These are phyloP conservation scores for Cordyceps fumosorosea DNA, from an alignment of 2,329 filamentous ascomycete species.

Conservation along the genomic window DNA sequence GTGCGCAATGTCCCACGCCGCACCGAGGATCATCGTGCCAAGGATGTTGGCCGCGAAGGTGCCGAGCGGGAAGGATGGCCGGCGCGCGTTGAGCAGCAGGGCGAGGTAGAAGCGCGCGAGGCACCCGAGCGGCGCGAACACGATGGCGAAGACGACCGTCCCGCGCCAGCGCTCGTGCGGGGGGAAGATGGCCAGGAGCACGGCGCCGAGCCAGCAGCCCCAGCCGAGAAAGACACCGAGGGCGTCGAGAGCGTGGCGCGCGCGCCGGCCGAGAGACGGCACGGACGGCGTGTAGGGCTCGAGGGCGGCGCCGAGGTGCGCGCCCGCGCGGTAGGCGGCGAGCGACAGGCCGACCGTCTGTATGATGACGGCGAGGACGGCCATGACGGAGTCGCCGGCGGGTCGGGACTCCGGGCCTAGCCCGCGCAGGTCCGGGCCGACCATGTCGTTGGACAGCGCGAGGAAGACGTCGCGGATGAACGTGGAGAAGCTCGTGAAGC, in stretches of 20 bases:
- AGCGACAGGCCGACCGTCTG: constrained; percentile 65
- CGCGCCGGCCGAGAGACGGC: constrained; percentile 41
- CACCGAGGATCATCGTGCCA: constrained; percentile 67
- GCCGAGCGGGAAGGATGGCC: constrained; percentile 69
- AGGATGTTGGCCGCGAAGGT: constrained; percentile 78
- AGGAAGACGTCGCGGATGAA: constrained; percentile 79
- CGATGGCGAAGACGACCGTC: constrained; percentile 64
- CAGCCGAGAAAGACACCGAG: constrained; percentile 57
- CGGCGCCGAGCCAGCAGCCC: constrained; percentile 71
- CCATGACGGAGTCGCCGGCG: constrained; percentile 75
- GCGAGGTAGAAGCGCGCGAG: constrained; percentile 68
- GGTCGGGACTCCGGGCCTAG: constrained; percentile 36
- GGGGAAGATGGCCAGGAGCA: constrained; percentile 65
- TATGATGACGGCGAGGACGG: constrained; percentile 68
- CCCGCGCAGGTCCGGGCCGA: constrained; percentile 28
- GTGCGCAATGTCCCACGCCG: constrained; percentile 75
- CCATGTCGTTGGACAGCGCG: constrained; percentile 67
- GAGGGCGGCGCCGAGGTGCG: constrained; percentile 63
- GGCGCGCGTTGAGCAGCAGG: constrained; percentile 59
- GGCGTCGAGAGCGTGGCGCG: constrained; percentile 57
- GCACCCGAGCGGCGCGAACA: constrained; percentile 78
- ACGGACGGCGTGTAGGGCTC: constrained; percentile 54
- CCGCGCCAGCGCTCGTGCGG: constrained; percentile 72
- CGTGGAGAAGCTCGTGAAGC: constrained; percentile 82
- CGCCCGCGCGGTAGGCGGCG: constrained; percentile 62